Base-by-base conservation (phyloP, 306 rosid genomes). In the Corylus avellana region DNA sequence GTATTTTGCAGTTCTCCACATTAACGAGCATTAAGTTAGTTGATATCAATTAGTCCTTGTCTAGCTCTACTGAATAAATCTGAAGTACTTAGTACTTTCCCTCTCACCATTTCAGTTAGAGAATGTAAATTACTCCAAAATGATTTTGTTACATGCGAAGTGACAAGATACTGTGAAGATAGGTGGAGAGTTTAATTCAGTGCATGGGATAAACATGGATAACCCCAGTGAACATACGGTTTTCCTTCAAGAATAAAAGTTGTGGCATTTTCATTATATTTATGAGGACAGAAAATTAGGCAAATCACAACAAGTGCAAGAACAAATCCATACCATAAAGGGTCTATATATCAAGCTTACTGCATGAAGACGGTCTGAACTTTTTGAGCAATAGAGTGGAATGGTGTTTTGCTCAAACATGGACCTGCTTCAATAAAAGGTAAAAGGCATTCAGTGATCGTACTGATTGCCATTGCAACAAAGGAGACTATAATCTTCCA, bases 301-400 rank as follows among this genome's bases (percentile, higher is more conserved):
- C 32, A 49, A 78, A 69, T 62, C 64, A 77, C 29, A 83, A 77
- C 22, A 83, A 49, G 75, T 63, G 25, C 58, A 42, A 73, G 71
- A 61, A 63, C 17, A 75, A 12, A 57, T 77, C 56, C 59, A 54
- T 88, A 94, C 97, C 98, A 92, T 83, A 80, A 94, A 89, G 77
- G 97, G 97, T 81, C 90, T 90, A 80, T 94, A 94, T 73, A 94
- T 89, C 54, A 64, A 85, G 86, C 85, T 72, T 72, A 91, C 77
- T 37, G 77, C 78, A 80, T 94, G 98, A 80, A 82, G 85, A 35
- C 82, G 89, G 76, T 79, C 86, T 27, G 89, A 87, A 84, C 92
- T 89, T 84, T 92, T 77, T 7, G 87, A 85, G 79, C 98, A 94
- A 76, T 79, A 84, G 8, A 83, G 84, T 61, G 91, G 89, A 78